Base-by-base conservation (phyloP, 208 protist species). In the Novymonas esmeraldas region DNA sequence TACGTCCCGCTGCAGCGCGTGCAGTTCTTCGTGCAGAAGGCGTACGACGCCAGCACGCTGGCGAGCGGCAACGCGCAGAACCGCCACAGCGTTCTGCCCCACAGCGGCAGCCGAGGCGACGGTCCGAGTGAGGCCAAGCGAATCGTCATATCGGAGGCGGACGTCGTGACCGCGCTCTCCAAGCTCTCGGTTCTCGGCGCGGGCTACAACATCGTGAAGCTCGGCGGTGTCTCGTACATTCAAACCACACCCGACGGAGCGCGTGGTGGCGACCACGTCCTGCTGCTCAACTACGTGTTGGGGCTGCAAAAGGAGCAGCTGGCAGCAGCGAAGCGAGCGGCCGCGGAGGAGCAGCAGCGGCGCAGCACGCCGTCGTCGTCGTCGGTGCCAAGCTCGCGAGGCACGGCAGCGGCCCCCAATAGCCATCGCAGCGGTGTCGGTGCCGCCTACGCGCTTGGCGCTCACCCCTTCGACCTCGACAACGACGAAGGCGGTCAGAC, bases 191-290 rank as follows among this genome's bases (percentile, higher is more conserved):
- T 77, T 7, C 76, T 95, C 29, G 90, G 90, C 14, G 85, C 76
- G 6, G 90, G 90, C 13, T 95, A 93, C 74, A 84, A 84, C 48
- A 73, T 96, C 0, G 88, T 94, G 34, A 75, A 78, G 59, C 70
- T 96, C 3, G 78, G 57, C 24, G 72, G 76, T 7, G 73, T 85
- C 29, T 76, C 76, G 42, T 96, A 96, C 70, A 93, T 96, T 64
- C 87, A 94, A 67, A 96, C 90, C 11, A 92, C 84, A 0, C 81
- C 85, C 18, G 87, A 94, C 57, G 87, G 86, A 28, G 73, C 61
- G 2, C 64, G 73, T 4, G 78, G 84, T 26, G 82, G 66, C 31
- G 90, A 96, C 58, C 70, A 87, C 45, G 69, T 89, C 2, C 63
- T 76, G 26, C 65, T 96, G 24, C 57, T 96, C 11, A 85, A 94